Percentiles rank a stretch among this genome's conserved stretches.
Conservation (phyloP, 345 rosid species). For the Eucalyptus erythrocorys region DNA sequence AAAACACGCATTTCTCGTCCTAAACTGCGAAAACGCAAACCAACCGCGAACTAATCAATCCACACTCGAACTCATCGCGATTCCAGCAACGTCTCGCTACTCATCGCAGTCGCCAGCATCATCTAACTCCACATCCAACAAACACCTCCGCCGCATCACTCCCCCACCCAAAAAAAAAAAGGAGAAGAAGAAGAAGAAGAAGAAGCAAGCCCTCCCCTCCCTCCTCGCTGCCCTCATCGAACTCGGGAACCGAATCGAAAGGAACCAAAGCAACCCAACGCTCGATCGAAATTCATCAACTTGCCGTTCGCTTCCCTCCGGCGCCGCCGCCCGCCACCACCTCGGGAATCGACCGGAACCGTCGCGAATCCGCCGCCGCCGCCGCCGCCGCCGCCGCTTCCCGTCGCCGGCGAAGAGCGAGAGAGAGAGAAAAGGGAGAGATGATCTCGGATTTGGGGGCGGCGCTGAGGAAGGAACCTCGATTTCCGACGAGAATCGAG, state of each 20-base stretch:
- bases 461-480: background rate
- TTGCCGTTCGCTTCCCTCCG: background rate
- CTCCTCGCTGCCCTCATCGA: background rate
- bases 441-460: background rate
- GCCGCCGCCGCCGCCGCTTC: background rate
- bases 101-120: background rate
- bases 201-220: background rate
- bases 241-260: background rate
- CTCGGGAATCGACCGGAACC: background rate
- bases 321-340: background rate
- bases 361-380: background rate
- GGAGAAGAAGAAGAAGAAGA: background rate
- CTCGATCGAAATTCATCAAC: background rate
- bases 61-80: background rate
- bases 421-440: background rate
- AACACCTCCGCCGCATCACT: background rate
- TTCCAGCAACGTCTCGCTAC: background rate
- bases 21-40: background rate
- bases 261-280: background rate
- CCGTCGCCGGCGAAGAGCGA: background rate
- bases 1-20: background rate
- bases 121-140: background rate
- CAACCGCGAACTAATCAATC: background rate
- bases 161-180: background rate
- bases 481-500: background rate